Evolutionary conservation across 164 flowering plant species (phyloP).

Genomic region (Platanus orientalis): DNA sequence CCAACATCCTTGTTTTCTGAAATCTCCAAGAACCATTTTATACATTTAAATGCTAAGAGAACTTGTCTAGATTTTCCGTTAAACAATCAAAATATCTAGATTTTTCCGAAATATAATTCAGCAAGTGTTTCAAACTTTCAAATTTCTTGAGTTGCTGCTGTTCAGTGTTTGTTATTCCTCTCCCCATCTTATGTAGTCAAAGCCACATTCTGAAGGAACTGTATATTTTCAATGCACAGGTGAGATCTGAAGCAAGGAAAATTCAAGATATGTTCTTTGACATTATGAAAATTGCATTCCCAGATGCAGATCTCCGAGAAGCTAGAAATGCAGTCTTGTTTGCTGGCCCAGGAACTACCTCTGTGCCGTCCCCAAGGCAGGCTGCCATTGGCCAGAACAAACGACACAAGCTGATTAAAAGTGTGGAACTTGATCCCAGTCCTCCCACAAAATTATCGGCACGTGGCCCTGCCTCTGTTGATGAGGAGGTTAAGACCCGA

Average conservation of each 20-base stretch:
- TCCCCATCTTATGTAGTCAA: no score
- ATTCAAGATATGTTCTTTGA: constrained; percentile 89
- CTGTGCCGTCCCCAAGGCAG: constrained; percentile 45
- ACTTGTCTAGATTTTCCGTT: no score
- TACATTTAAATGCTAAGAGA: no score
- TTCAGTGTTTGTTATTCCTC: no score
- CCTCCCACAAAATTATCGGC: constrained; percentile 37
- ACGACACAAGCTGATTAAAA: constrained; percentile 44
- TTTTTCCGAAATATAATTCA: no score
- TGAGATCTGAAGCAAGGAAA: constrained; percentile 80
- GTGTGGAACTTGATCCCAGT: constrained; percentile 42
- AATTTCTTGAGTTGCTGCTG: no score
- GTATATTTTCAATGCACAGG: constrained; percentile 38
- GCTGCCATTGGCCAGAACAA: constrained; percentile 37
- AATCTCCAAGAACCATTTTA: no score
- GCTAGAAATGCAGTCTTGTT: constrained; percentile 56
- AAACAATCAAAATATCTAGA: no score
- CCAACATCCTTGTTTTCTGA: no score
- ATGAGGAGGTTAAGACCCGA: constrained; percentile 41
- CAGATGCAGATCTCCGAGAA: constrained; percentile 80
- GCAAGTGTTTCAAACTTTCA: no score
- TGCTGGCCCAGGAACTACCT: constrained; percentile 38
- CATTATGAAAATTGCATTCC: constrained; percentile 70
- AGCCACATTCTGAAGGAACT: not conserved
- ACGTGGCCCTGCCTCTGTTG: constrained; percentile 27